phyloP scores from a whole-genome alignment of 2,329 filamentous ascomycete species.

The Aspergillus ruber region DNA sequence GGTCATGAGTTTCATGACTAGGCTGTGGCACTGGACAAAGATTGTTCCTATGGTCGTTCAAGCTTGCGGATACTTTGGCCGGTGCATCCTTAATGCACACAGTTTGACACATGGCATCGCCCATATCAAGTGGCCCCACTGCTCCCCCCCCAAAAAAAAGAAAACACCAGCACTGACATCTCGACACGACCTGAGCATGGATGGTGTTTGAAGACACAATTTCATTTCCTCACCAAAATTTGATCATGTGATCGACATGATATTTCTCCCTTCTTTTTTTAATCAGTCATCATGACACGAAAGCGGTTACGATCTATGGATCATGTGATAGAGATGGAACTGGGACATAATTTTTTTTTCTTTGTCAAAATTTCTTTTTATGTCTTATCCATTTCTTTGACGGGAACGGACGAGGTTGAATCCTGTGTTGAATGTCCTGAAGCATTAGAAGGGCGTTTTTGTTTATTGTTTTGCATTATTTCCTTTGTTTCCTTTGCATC shows the following conservation, averaged over 20 bases:
- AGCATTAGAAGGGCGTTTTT: constrained; percentile 24
- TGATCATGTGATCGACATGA: constrained; percentile 3
- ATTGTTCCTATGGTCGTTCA: not conserved
- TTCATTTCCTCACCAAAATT: not conserved
- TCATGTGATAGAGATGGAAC: constrained; percentile 35
- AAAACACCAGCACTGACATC: too few relatives aligned
- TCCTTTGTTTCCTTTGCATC: constrained; percentile 1
- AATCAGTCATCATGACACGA: constrained; percentile 27
- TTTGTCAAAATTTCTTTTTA: constrained; percentile 11
- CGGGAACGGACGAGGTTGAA: constrained; percentile 10
- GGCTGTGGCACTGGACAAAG: not conserved
- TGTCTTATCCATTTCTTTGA: not conserved
- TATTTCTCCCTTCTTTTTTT: constrained; percentile 12
- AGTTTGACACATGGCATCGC: too few relatives aligned
- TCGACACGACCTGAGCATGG: too few relatives aligned
- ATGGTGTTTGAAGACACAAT: not conserved
- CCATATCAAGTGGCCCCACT: too few relatives aligned
- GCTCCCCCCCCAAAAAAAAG: too few relatives aligned
- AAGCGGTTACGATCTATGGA: constrained; percentile 38
- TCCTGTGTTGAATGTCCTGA: constrained; percentile 12
- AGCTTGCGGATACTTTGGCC: not conserved
- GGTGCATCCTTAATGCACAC: too few relatives aligned
- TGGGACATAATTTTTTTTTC: constrained; percentile 15
- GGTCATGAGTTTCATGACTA: constrained; percentile 22
- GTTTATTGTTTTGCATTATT: constrained; percentile 1